Conservation (phyloP, 2,329 filamentous ascomycete species). For the Xylariaceae sp. region DNA sequence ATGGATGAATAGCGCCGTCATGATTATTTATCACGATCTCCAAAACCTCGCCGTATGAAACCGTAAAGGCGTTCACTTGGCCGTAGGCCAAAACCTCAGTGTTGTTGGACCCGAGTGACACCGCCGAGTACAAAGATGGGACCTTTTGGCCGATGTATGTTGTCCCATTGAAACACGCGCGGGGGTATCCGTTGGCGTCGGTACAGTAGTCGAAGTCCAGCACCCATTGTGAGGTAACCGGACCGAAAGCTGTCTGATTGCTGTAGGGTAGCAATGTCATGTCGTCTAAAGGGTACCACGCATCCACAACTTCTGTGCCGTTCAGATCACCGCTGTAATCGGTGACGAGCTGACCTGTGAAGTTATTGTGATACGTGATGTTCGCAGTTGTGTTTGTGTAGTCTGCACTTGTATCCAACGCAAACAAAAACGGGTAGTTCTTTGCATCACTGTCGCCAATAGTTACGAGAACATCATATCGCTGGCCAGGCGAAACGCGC, state of each 20-base stretch:
- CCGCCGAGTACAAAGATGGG: slow-evolving; percentile 69
- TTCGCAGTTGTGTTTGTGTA: slow-evolving; percentile 28
- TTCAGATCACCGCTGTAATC: slow-evolving; percentile 29
- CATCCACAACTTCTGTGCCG: slow-evolving; percentile 30
- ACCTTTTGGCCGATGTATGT: slow-evolving; percentile 68
- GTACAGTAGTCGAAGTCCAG: slow-evolving; percentile 58
- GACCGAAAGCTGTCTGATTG: slow-evolving; percentile 45
- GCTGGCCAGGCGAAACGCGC: slow-evolving; percentile 42
- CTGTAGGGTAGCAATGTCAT: slow-evolving; percentile 57
- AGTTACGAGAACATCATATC: slow-evolving; percentile 46
- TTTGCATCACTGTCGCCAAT: slow-evolving; percentile 36
- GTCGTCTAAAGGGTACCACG: slow-evolving; percentile 60
- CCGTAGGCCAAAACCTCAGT: slow-evolving; percentile 43
- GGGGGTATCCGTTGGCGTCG: slow-evolving; percentile 60
- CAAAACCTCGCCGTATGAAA: slow-evolving; percentile 38
- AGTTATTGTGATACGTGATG: slow-evolving; percentile 33
- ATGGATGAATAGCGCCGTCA: slow-evolving; percentile 47
- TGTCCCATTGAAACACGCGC: slow-evolving; percentile 62
- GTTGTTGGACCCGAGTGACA: slow-evolving; percentile 51
- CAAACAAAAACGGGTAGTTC: slow-evolving; percentile 45
- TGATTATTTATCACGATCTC: slow-evolving; percentile 52
- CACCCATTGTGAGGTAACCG: slow-evolving; percentile 54
- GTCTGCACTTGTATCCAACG: slow-evolving; percentile 45
- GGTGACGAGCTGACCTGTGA: slow-evolving; percentile 44
- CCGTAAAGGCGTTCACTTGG: slow-evolving; percentile 40